Base-by-base conservation (phyloP, 1,284 basidiomycete genomes). In the Meripilus lineatus region DNA sequence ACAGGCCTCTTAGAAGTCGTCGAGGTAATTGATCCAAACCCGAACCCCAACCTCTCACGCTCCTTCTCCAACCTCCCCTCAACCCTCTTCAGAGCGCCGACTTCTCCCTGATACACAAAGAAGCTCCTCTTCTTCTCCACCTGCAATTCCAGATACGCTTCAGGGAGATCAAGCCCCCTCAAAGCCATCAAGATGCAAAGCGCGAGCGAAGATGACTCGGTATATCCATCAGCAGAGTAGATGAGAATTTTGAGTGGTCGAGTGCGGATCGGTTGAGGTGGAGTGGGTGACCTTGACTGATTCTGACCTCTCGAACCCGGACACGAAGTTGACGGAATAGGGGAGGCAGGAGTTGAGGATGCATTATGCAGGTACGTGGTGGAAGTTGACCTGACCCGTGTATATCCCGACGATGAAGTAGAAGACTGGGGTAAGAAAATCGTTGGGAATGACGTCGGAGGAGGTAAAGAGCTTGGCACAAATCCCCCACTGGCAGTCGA, bases 131-230 rank as follows among this genome's bases (percentile, higher is more conserved):
- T 69, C 74, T 87, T 75, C 70, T 57, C 58, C 38, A 75, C 75
- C 65, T 86, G 92, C 53, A 95, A 74, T 59, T 89, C 81, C 37
- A 94, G 69, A 67, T 94, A 98, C 14, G 93, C 94, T 58, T 94
- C 90, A 3, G 93, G 88, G 10, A 97, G 75, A 37, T 73, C 63
- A 63, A 84, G 58, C 53, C 73, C 62, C 64, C 75, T 81, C 38
- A 85, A 70, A 30, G 84, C 81, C 94, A 99, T 98, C 51, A 97
- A 70, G 54, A 95, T 81, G 51, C 81, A 81, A 37, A 98, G 72
- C 13, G 92, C 94, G 39, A 94, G 79, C 13, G 95, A 81, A 28
- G 87, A 90, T 15, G 88, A 89, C 66, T 98, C 95, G 21, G 94
- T 97, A 62, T 89, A 89, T 32, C 87, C 87, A 57, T 90, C 87